Evolutionary conservation across 2,329 filamentous ascomycete genomes (phyloP).

Genomic region (Colletotrichum sp.): DNA sequence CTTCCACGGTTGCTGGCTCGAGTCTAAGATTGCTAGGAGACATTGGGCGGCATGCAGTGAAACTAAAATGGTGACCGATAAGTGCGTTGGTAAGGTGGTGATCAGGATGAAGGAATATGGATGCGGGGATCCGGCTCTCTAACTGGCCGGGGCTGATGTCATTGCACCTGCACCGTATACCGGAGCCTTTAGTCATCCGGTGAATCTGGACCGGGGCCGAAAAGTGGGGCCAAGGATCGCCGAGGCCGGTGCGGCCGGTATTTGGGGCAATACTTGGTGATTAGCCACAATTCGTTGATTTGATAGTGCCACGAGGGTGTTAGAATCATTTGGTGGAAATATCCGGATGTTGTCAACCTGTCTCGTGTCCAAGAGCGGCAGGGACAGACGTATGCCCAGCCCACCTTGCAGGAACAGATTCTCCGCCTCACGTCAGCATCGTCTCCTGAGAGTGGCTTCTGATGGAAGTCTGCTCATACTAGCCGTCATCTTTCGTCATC

Average conservation of each 20-base stretch:
- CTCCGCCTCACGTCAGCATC: neutral
- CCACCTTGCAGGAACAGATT: neutral
- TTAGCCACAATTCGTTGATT: neutral
- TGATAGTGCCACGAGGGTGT: neutral
- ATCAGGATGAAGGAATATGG: neutral
- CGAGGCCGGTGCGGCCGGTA: neutral
- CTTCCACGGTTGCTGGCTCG: neutral
- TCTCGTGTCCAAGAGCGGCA: neutral
- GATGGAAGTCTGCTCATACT: neutral
- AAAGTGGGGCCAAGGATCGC: neutral
- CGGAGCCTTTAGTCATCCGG: neutral
- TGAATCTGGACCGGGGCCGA: neutral
- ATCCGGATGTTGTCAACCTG: neutral
- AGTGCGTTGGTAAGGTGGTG: neutral
- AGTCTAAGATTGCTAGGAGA: neutral
- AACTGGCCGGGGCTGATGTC: neutral
- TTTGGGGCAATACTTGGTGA: neutral
- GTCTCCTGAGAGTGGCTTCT: neutral
- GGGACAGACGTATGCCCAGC: neutral
- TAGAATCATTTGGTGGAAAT: neutral
- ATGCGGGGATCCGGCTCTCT: neutral
- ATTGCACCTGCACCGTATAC: neutral
- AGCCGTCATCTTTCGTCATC: neutral
- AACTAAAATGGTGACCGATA: fast-evolving
- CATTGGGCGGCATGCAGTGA: neutral